Evolutionary conservation across 768 basidiomycete species (phyloP).

Genomic region (Macrolepiota albuminosa): DNA sequence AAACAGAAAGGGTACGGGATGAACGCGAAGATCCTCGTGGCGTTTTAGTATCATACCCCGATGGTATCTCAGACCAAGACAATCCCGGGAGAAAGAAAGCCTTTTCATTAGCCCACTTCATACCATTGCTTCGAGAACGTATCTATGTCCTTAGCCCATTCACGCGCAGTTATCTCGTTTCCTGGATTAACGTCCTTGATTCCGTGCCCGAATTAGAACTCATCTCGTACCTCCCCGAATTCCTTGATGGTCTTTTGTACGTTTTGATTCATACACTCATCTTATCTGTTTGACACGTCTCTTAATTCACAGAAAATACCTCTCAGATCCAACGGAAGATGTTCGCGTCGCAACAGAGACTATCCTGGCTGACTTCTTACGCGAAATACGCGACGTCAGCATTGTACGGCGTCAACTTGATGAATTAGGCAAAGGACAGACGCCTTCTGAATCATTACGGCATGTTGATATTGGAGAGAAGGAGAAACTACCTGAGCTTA

Average conservation of each 20-base stretch:
- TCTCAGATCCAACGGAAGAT: slow-evolving; percentile 92
- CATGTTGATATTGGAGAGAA: slow-evolving; percentile 31
- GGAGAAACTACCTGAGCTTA: slow-evolving; percentile 57
- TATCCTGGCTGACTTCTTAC: slow-evolving; percentile 82
- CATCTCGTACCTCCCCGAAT: slow-evolving; percentile 90
- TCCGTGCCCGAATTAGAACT: slow-evolving; percentile 96
- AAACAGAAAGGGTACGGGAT: slow-evolving; percentile 66
- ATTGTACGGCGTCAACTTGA: slow-evolving; percentile 64
- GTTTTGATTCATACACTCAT: slow-evolving; percentile 24
- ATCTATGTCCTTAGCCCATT: slow-evolving; percentile 96
- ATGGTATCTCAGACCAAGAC: slow-evolving; percentile 40
- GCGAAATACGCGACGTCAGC: slow-evolving; percentile 86
- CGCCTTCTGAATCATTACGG: slow-evolving; percentile 37
- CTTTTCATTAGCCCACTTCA: slow-evolving; percentile 92
- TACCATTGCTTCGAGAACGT: slow-evolving; percentile 88
- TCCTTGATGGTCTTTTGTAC: slow-evolving; percentile 89
- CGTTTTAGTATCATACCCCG: slow-evolving; percentile 63
- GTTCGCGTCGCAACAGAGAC: slow-evolving; percentile 89
- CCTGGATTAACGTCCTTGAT: slow-evolving; percentile 94
- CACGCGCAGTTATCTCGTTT: slow-evolving; percentile 92
- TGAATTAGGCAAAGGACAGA: slow-evolving; percentile 42
- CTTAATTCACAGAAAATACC: slow-evolving; percentile 66
- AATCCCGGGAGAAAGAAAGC: slow-evolving; percentile 55
- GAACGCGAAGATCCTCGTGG: slow-evolving; percentile 51
- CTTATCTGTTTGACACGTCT: background rate